phyloP scores from a whole-genome alignment of 148 eudicot species.

The Chenopodium suecicum region DNA sequence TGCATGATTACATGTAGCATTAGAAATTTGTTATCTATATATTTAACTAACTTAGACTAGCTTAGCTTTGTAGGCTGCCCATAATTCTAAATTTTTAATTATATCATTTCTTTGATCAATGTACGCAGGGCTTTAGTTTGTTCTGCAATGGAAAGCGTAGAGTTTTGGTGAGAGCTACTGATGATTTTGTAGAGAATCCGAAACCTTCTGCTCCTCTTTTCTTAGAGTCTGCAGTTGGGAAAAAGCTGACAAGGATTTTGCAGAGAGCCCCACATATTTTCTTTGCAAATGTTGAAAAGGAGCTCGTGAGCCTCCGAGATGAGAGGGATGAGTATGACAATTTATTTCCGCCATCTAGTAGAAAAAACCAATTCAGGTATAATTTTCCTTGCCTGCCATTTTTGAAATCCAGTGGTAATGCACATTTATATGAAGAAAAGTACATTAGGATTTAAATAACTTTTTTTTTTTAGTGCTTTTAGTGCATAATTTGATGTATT shows the following conservation, averaged over 20 bases:
- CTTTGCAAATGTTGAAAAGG: slow-evolving; percentile 81
- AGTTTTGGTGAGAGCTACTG: slow-evolving; percentile 58
- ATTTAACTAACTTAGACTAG: no score
- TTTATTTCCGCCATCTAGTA: no score
- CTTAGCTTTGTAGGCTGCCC: neutral
- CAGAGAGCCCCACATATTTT: slow-evolving; percentile 85
- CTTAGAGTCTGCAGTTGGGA: slow-evolving; percentile 79
- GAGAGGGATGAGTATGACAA: slow-evolving; percentile 39
- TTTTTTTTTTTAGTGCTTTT: no score
- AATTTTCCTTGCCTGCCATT: no score
- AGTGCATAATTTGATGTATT: no score
- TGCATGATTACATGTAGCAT: neutral
- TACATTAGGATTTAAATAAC: no score
- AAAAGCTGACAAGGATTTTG: slow-evolving; percentile 67
- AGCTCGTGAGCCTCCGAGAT: slow-evolving; percentile 78
- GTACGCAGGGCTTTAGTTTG: slow-evolving; percentile 42
- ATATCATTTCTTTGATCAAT: slow-evolving; percentile 1
- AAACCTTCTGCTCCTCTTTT: slow-evolving; percentile 70
- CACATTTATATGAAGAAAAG: no score
- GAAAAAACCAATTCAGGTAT: no score
- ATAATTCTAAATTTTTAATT: neutral
- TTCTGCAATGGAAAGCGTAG: slow-evolving; percentile 53
- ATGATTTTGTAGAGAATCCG: slow-evolving; percentile 46
- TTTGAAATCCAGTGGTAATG: no score
- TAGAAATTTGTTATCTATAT: neutral